Evolutionary conservation across 768 basidiomycete genomes (phyloP).

Genomic region (Termitomyces sp.): DNA sequence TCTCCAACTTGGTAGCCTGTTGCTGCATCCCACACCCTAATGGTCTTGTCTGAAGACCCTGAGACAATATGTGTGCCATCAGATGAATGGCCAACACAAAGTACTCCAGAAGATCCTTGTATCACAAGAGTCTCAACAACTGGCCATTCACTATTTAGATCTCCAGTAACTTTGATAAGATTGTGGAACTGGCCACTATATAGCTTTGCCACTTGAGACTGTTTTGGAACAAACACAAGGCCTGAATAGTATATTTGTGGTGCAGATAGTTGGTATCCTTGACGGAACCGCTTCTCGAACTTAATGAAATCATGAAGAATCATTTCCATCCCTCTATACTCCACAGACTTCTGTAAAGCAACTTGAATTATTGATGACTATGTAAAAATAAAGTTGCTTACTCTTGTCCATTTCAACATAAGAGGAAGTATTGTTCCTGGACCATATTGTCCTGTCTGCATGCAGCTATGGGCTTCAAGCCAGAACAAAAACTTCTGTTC

Average conservation of each 20-base stretch:
- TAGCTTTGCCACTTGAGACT: not conserved
- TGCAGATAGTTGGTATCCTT: conserved; percentile 1
- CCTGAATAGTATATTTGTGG: conserved; percentile 3
- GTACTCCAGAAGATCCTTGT: not conserved
- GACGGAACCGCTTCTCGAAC: conserved; percentile 1
- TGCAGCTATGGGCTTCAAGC: conserved; percentile 17
- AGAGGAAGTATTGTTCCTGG: not conserved
- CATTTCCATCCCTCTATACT: not conserved
- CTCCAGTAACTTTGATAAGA: conserved; percentile 5
- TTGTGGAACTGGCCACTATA: not conserved
- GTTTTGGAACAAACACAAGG: not conserved
- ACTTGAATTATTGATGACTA: not conserved
- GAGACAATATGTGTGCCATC: conserved; percentile 6
- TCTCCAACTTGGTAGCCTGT: not conserved
- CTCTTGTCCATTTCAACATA: not conserved
- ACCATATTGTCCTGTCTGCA: not conserved
- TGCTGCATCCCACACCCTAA: conserved; percentile 5
- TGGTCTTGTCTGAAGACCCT: not conserved
- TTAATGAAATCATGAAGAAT: not conserved
- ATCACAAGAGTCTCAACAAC: not conserved
- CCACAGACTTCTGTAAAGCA: not conserved
- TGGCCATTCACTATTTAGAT: not conserved
- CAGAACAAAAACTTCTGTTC: conserved; percentile 11
- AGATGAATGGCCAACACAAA: not conserved
- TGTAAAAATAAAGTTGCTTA: not conserved